phyloP scores from a whole-genome alignment of 257 asterid genomes.

The Hygrophila difformis region DNA sequence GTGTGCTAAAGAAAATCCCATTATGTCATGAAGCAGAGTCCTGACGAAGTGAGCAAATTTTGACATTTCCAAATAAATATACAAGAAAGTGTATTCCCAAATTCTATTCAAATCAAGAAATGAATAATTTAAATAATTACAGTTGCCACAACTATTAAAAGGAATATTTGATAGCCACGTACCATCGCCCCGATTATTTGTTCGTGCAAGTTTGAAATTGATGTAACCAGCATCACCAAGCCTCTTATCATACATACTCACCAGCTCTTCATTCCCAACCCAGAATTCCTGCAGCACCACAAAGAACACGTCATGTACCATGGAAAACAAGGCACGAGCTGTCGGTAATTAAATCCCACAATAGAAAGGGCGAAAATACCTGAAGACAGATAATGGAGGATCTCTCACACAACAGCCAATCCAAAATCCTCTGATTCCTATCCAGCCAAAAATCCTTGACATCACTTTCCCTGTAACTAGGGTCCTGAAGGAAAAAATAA shows the following conservation, averaged over 20 bases:
- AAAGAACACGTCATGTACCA: slow-evolving; percentile 7
- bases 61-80: slow-evolving; percentile 1
- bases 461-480: slow-evolving; percentile 83
- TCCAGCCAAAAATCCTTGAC: slow-evolving; percentile 73
- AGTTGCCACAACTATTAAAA: background rate
- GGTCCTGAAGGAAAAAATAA: slow-evolving; percentile 64
- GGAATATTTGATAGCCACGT: slow-evolving; percentile 10
- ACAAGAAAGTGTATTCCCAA: background rate
- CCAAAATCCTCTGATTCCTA: slow-evolving; percentile 75
- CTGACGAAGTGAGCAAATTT: too few relatives aligned
- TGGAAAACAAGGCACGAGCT: background rate
- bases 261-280: slow-evolving; percentile 97
- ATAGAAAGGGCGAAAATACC: slow-evolving; percentile 34
- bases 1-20: slow-evolving; percentile 4
- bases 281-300: slow-evolving; percentile 63
- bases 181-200: slow-evolving; percentile 98
- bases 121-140: background rate
- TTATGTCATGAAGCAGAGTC: background rate
- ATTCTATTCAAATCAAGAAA: background rate
- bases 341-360: background rate
- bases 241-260: slow-evolving; percentile 75
- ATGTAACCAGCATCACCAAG: slow-evolving; percentile 93
- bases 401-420: slow-evolving; percentile 84
- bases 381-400: slow-evolving; percentile 97
- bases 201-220: slow-evolving; percentile 79